These are phyloP conservation scores for Pseudocercospora musae DNA, from an alignment of 2,329 filamentous ascomycete species.

Conservation along the genomic window DNA sequence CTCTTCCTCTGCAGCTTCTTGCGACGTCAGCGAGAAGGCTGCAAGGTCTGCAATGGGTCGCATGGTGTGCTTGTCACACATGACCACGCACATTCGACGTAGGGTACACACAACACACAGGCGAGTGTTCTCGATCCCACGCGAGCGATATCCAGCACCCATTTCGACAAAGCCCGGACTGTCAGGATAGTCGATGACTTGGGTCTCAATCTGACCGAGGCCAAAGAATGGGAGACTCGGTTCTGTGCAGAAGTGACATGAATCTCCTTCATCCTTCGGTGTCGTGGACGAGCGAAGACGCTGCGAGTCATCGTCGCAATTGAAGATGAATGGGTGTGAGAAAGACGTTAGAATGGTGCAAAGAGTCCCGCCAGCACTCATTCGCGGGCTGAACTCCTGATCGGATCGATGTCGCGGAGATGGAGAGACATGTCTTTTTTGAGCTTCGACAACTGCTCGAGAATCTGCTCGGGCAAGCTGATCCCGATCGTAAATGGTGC, in stretches of 20 bases:
- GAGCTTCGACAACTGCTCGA: background rate
- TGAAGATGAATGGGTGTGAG: slow-evolving; percentile 42
- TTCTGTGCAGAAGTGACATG: slow-evolving; percentile 43
- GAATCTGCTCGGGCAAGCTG: background rate
- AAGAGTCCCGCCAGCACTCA: slow-evolving; percentile 9
- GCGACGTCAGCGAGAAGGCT: background rate
- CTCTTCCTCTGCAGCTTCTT: slow-evolving; percentile 24
- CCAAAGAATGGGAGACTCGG: slow-evolving; percentile 39
- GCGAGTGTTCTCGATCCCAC: slow-evolving; percentile 33
- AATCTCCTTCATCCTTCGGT: background rate
- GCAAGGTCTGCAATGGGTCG: slow-evolving; percentile 25
- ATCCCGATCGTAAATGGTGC: slow-evolving; percentile 1
- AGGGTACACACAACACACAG: slow-evolving; percentile 40
- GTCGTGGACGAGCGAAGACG: slow-evolving; percentile 11
- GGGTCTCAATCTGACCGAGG: slow-evolving; percentile 29
- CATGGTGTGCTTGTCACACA: slow-evolving; percentile 37
- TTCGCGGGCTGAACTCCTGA: background rate
- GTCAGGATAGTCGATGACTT: slow-evolving; percentile 33
- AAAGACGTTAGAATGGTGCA: slow-evolving; percentile 37
- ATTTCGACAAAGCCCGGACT: slow-evolving; percentile 38
- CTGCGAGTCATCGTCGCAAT: slow-evolving; percentile 25
- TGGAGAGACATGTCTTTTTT: background rate
- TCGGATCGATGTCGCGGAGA: background rate
- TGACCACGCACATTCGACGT: slow-evolving; percentile 34
- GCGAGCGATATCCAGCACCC: slow-evolving; percentile 29